These are phyloP conservation scores for Astrocystis sublimbata DNA, from an alignment of 495 filamentous ascomycete species.

Conservation along the genomic window DNA sequence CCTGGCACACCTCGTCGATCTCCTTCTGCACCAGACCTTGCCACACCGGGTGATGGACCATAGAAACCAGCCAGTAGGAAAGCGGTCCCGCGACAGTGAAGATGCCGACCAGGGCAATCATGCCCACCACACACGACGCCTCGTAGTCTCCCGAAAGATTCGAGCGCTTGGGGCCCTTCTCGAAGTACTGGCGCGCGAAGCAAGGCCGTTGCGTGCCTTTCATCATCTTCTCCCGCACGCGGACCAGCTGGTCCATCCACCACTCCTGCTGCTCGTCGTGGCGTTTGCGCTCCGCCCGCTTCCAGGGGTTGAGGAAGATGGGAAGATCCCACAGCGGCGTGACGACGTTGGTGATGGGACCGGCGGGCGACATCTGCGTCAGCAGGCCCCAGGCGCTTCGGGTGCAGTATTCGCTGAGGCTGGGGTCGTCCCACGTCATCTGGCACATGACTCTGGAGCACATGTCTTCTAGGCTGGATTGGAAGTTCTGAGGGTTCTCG, in stretches of 20 bases:
- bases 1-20: slow-evolving; percentile 51
- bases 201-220: slow-evolving; percentile 34
- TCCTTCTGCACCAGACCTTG: slow-evolving; percentile 50
- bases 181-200: slow-evolving; percentile 40
- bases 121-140: slow-evolving; percentile 42
- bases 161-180: slow-evolving; percentile 37
- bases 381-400: slow-evolving; percentile 42
- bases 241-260: slow-evolving; percentile 38
- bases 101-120: slow-evolving; percentile 46
- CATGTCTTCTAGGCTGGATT: slow-evolving; percentile 43
- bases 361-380: slow-evolving; percentile 46
- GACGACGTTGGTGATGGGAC: slow-evolving; percentile 46
- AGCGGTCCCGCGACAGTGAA: slow-evolving; percentile 46
- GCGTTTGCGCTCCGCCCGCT: slow-evolving; percentile 40
- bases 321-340: slow-evolving; percentile 46
- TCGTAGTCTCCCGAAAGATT: slow-evolving; percentile 42
- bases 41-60: slow-evolving; percentile 45
- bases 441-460: slow-evolving; percentile 45
- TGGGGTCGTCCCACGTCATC: slow-evolving; percentile 42
- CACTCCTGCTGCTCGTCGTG: slow-evolving; percentile 43
- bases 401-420: slow-evolving; percentile 37
- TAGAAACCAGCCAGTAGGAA: slow-evolving; percentile 43
- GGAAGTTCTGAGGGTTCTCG: slow-evolving; percentile 41
- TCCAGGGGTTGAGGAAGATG: slow-evolving; percentile 42
- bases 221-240: slow-evolving; percentile 25